Percentiles rank a stretch among this genome's conserved stretches.
Evolutionary conservation across 306 rosid species (phyloP).

Genomic region (Dryas drummondii): DNA sequence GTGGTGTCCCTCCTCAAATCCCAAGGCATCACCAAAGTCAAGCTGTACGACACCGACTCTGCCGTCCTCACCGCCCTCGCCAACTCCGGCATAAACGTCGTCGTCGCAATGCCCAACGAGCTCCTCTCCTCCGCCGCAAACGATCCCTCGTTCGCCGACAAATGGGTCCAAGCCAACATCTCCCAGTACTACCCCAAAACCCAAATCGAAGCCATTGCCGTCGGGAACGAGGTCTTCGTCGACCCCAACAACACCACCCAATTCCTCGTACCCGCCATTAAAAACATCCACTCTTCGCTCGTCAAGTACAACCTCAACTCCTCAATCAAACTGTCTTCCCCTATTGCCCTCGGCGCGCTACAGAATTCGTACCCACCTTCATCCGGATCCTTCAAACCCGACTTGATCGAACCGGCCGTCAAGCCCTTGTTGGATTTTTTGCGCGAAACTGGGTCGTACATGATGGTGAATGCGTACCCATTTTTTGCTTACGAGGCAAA

Average conservation of each 20-base stretch:
- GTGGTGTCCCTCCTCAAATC: slow-evolving; percentile 63
- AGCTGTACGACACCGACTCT: slow-evolving; percentile 74
- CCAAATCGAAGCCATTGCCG: slow-evolving; percentile 66
- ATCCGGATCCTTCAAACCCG: slow-evolving; percentile 70
- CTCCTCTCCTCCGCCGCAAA: slow-evolving; percentile 61
- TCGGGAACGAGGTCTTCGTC: slow-evolving; percentile 83
- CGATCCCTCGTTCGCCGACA: slow-evolving; percentile 63
- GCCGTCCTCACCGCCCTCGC: slow-evolving; percentile 58
- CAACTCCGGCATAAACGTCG: slow-evolving; percentile 51
- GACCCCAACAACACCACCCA: slow-evolving; percentile 63
- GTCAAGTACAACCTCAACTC: slow-evolving; percentile 36
- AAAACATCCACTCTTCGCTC: slow-evolving; percentile 52
- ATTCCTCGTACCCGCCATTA: slow-evolving; percentile 75
- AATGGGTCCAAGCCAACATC: slow-evolving; percentile 69
- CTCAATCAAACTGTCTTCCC: slow-evolving; percentile 65
- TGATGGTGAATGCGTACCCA: slow-evolving; percentile 79
- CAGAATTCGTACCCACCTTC: slow-evolving; percentile 69
- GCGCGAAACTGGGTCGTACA: slow-evolving; percentile 49
- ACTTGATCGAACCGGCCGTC: slow-evolving; percentile 58
- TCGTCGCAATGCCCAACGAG: slow-evolving; percentile 67
- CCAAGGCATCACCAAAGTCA: slow-evolving; percentile 56
- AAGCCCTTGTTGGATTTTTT: slow-evolving; percentile 67
- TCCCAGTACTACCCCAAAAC: slow-evolving; percentile 54
- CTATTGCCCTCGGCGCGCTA: slow-evolving; percentile 61
- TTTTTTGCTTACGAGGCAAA: slow-evolving; percentile 65